Evolutionary conservation across 257 asterid genomes (phyloP), one percentile per base, ranked within the genome.

Genomic region (Solanum lycopersicoides): DNA sequence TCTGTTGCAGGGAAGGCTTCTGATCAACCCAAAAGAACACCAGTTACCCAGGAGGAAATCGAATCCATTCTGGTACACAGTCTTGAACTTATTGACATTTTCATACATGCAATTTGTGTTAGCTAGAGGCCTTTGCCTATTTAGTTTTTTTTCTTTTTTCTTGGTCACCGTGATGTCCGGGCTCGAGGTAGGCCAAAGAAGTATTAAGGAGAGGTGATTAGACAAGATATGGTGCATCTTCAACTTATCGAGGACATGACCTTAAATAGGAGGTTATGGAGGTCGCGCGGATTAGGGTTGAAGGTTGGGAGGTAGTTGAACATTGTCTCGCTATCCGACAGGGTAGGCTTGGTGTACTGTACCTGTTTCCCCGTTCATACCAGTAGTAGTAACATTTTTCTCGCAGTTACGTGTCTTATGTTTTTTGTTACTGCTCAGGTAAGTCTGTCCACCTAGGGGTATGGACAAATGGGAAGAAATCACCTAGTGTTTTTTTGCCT

Each of bases 21-120:
- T 68, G 98, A 95, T 88, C 99, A 95, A 91, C 98, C 98, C 66
- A 95, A 94, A 92, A 89, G 99, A 91, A 92, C 98, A 75, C 98
- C 97, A 1, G 93, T 97, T 60, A 83, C 99, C 89, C 92, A 89
- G 87, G 98, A 95, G 86, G 99, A 97, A 94, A 97, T 97, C 44
- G 99, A 97, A 23, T 91, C 95, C 74, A 77, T 97, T 89, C 85
- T 95, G 99, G 99, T 97, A 94, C 18, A 53, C 72, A 20, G 1
- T 45, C 41, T 63, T 63, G 45, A 82, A 18, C 45, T 28, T 79
- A 8, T 16, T 50, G 69, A 30, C 85, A 82, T 80, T 44, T 28
- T 47, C 30, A 18, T 80, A 30, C 60, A 15, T 11, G 28, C 84
- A n/a, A n/a, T 79, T 77, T 79, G 32, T 9, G 66, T 28, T 76